Base-by-base conservation (phyloP, 192 early-diverging fungal species). In the Rhizophagus prolifer region DNA sequence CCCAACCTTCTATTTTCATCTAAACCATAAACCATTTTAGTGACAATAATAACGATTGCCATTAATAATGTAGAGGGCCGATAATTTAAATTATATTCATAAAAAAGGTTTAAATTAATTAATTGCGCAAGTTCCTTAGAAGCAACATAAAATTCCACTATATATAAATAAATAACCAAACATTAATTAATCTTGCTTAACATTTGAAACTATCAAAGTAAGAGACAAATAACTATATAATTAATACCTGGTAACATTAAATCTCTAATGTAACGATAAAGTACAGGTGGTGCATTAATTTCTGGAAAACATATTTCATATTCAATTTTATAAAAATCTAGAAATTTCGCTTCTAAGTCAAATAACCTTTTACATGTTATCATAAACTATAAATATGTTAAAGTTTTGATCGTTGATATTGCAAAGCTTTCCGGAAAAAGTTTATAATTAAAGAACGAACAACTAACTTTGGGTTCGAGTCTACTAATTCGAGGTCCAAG, bases 11-110 rank as follows among this genome's bases (percentile, higher is more conserved):
- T 23, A 21, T 50, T 9, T 9, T 41, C 62, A 54, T 76, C 74
- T 23, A 76, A 61, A 19, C 74, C 74, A 76, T 64, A 76, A 21
- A 76, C 16, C 63, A 76, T 47, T 76, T 76, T 76, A 21, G 62
- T 34, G 54, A 54, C 19, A 9, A 76, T 60, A 6, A 76, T 66
- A 25, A 76, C 23, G 0, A 76, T n/a, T 19, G 38, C 74, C 62
- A 76, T 41, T 31, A 76, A 65, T 66, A 38, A 61, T 12, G 16
- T 23, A 21, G 9, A 8, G 30, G 61, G 74, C 9, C 30, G 26
- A 34, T n/a, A 38, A 26, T 63, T 31, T 21, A 16, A 46, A 50
- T 31, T 72, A 12, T 2, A 31, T 5, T 72, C 46, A 30, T 66
- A n/a, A 34, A 31, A 66, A 66, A 72, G 70, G 4, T 73, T 36